These are phyloP conservation scores for Teunomyces tritomae DNA, from an alignment of 805 yeast genomes.

Conservation along the genomic window DNA sequence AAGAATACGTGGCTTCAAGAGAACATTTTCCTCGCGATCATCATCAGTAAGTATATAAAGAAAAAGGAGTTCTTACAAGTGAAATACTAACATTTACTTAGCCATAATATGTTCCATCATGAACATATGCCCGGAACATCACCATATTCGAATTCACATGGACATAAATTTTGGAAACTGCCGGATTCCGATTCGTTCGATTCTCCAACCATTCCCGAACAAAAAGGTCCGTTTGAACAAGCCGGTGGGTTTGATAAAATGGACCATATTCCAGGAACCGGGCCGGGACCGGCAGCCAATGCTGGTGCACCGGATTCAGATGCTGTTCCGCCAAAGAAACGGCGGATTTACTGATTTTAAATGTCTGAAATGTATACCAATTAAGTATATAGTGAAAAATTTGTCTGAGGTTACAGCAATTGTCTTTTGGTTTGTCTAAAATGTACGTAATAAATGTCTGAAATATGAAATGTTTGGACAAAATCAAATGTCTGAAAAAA, in stretches of 20 bases:
- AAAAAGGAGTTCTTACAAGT: background rate
- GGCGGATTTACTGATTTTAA: background rate
- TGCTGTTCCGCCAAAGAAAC: background rate
- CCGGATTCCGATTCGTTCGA: background rate
- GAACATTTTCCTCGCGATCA: background rate
- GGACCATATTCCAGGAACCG: background rate
- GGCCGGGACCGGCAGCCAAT: background rate
- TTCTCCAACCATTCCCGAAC: background rate
- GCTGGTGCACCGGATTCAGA: too few relatives aligned
- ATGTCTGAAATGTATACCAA: background rate
- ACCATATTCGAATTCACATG: background rate
- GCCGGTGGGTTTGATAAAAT: constrained; percentile 1
- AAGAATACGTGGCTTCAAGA: background rate
- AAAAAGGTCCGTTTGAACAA: background rate
- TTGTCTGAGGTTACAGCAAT: too few relatives aligned
- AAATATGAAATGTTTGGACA: background rate
- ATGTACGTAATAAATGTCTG: too few relatives aligned
- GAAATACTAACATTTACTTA: background rate
- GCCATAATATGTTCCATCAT: background rate
- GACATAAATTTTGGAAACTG: background rate
- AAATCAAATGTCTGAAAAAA: background rate
- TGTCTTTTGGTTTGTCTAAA: too few relatives aligned
- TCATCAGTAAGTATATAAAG: background rate
- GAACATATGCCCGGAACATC: background rate
- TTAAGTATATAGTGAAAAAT: too few relatives aligned